Conservation (phyloP, 2,329 filamentous ascomycete genomes). For the Aspergillus ochraceus region DNA sequence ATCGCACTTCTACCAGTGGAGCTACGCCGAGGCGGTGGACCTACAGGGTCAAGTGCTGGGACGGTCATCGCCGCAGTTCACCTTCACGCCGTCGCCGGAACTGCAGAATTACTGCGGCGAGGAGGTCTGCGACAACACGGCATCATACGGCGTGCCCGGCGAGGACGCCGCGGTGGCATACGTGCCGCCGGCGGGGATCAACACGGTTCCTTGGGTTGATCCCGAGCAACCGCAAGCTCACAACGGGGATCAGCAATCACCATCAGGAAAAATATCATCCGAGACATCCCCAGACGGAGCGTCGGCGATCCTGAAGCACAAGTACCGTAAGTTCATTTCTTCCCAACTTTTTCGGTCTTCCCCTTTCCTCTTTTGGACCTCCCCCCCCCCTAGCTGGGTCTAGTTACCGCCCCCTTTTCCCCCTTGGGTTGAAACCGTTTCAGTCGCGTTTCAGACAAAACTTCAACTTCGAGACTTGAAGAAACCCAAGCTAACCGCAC, state of each 20-base stretch:
- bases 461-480: background rate
- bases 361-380: too few species aligned
- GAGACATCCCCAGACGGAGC: conserved; percentile 3
- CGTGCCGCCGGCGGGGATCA: conserved; percentile 32
- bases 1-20: conserved; percentile 30
- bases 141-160: conserved; percentile 29
- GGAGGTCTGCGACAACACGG: conserved; percentile 30
- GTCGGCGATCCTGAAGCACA: background rate
- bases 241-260: background rate
- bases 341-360: background rate
- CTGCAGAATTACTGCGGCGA: conserved; percentile 33
- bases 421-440: background rate
- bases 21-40: conserved; percentile 39
- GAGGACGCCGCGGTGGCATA: conserved; percentile 26
- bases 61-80: conserved; percentile 33
- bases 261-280: background rate
- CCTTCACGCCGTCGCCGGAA: conserved; percentile 38
- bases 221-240: conserved; percentile 25
- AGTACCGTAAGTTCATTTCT: conserved; percentile 12
- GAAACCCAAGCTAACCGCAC: background rate
- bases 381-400: too few species aligned
- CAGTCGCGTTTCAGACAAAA: background rate
- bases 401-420: too few species aligned
- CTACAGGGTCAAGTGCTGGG: conserved; percentile 32
- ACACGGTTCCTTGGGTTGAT: conserved; percentile 35